Evolutionary conservation across 2,329 filamentous ascomycete species (phyloP).

Genomic region (Arthrinium puccinioides): DNA sequence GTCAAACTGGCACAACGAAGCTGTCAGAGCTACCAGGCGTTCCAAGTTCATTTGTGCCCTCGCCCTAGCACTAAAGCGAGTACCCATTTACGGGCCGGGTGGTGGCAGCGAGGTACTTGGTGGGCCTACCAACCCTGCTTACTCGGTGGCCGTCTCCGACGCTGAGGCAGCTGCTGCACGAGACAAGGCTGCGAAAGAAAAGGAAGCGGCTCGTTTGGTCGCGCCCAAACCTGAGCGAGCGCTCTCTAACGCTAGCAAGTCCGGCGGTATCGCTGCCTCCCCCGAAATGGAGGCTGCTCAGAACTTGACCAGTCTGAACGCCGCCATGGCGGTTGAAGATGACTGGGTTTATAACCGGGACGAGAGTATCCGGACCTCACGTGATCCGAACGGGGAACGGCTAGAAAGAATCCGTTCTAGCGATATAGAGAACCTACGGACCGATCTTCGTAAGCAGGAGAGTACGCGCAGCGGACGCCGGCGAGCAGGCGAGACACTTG

Average conservation of each 20-base stretch:
- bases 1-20: conserved; percentile 85
- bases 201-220: conserved; percentile 60
- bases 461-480: conserved; percentile 22
- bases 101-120: conserved; percentile 58
- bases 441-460: conserved; percentile 16
- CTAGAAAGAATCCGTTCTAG: conserved; percentile 27
- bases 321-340: conserved; percentile 24
- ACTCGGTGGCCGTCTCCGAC: conserved; percentile 71
- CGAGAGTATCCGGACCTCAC: conserved; percentile 24
- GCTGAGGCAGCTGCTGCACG: conserved; percentile 58
- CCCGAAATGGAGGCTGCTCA: conserved; percentile 37
- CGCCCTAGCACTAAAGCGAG: conserved; percentile 73
- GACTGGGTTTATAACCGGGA: conserved; percentile 30
- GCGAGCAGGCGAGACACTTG: conserved; percentile 20
- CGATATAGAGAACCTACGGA: conserved; percentile 26
- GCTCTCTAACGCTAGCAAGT: conserved; percentile 10
- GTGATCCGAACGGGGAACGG: conserved; percentile 13
- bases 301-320: conserved; percentile 34
- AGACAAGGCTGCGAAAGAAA: conserved; percentile 48
- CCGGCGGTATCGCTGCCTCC: conserved; percentile 16
- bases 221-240: conserved; percentile 30
- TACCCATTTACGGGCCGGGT: conserved; percentile 79
- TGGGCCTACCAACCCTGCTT: conserved; percentile 67
- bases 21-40: conserved; percentile 69
- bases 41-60: conserved; percentile 98